A percentile compares a stretch with the other conserved stretches of the same genome.
These are phyloP conservation scores for Jaminaea rosea DNA, from an alignment of 1,284 basidiomycete genomes.

Conservation along the genomic window DNA sequence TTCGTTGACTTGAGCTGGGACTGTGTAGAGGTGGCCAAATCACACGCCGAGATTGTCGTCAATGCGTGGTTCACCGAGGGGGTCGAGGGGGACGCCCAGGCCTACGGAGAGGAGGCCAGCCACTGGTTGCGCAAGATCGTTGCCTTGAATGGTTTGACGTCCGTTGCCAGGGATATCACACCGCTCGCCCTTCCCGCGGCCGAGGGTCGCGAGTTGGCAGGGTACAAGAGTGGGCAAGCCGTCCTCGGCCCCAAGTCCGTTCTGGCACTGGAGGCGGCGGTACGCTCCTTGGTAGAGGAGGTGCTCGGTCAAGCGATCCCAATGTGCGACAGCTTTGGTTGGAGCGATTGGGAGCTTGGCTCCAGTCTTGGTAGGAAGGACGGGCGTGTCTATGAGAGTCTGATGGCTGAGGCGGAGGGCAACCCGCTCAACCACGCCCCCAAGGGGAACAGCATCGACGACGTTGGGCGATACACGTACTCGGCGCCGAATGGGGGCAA, in stretches of 20 bases:
- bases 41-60: constrained; percentile 36
- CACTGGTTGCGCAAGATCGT: constrained; percentile 31
- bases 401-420: constrained; percentile 59
- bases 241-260: constrained; percentile 50
- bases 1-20: constrained; percentile 34
- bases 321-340: constrained; percentile 65
- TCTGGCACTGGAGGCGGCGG: constrained; percentile 54
- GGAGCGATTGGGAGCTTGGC: constrained; percentile 64
- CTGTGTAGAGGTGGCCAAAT: constrained; percentile 36
- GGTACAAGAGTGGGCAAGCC: constrained; percentile 55
- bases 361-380: constrained; percentile 58
- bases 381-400: constrained; percentile 61
- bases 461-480: constrained; percentile 24
- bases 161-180: constrained; percentile 29
- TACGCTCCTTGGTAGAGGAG: constrained; percentile 53
- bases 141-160: constrained; percentile 24
- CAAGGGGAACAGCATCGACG: constrained; percentile 12
- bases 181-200: constrained; percentile 56
- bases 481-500: constrained; percentile 23
- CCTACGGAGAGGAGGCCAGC: constrained; percentile 15
- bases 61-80: constrained; percentile 38
- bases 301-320: constrained; percentile 63
- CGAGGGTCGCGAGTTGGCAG: constrained; percentile 56
- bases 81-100: constrained; percentile 17
- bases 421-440: constrained; percentile 58